A percentile compares a stretch with the other conserved stretches of the same genome.
phyloP scores from a whole-genome alignment of 768 basidiomycete genomes.

The Suillus subalutaceus region DNA sequence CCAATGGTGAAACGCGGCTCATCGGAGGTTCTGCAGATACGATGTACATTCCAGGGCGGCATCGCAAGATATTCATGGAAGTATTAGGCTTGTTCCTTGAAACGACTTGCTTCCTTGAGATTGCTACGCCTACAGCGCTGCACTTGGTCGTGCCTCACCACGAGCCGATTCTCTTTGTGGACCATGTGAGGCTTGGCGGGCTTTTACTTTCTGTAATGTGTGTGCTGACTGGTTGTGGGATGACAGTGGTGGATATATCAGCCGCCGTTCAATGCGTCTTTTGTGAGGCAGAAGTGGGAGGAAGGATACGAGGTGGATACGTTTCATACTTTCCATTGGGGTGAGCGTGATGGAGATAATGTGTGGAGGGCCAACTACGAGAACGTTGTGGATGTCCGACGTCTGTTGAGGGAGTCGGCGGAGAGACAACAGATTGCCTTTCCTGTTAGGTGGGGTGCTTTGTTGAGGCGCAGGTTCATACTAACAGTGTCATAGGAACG shows the following conservation, averaged over 20 bases:
- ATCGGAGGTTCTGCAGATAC: slow-evolving; percentile 54
- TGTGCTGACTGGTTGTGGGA: background rate
- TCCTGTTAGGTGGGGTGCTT: slow-evolving; percentile 15
- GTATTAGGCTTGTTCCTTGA: slow-evolving; percentile 46
- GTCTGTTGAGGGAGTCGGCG: slow-evolving; percentile 42
- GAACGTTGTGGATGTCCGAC: slow-evolving; percentile 41
- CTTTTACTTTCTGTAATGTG: background rate
- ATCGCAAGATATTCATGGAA: slow-evolving; percentile 43
- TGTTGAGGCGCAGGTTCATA: background rate
- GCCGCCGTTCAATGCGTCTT: slow-evolving; percentile 48
- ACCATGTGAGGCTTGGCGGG: slow-evolving; percentile 40
- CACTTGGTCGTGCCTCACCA: slow-evolving; percentile 43
- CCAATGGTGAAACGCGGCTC: slow-evolving; percentile 38
- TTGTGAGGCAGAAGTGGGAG: slow-evolving; percentile 49
- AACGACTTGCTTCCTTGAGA: slow-evolving; percentile 53
- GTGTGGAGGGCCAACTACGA: slow-evolving; percentile 38
- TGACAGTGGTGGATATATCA: slow-evolving; percentile 50
- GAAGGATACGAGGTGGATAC: slow-evolving; percentile 52
- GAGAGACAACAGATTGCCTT: slow-evolving; percentile 35
- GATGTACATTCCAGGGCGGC: slow-evolving; percentile 49
- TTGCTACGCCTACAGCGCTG: slow-evolving; percentile 47
- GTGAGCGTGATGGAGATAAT: slow-evolving; percentile 37
- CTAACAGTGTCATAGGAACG: background rate
- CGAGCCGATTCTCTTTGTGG: slow-evolving; percentile 48
- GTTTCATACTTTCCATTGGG: slow-evolving; percentile 56